Evolutionary conservation across 371 early-diverging fungal species (phyloP).

Genomic region (Parasitella parasitica): DNA sequence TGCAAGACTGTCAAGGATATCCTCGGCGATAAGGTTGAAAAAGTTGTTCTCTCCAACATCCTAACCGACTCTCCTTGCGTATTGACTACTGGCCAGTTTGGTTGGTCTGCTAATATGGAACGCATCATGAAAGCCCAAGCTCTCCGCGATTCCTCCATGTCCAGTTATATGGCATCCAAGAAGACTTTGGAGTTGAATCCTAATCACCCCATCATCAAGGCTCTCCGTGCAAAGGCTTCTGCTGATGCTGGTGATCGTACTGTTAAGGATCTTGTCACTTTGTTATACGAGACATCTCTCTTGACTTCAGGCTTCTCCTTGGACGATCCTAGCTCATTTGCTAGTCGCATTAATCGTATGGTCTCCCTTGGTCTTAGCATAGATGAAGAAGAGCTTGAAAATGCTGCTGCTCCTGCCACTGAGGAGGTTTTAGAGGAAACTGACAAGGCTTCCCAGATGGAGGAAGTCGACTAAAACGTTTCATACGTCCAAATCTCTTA

Average conservation of each 20-base stretch:
- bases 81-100: conserved; percentile 95
- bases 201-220: conserved; percentile 87
- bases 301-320: conserved; percentile 92
- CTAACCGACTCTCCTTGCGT: conserved; percentile 95
- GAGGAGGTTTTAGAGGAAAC: conserved; percentile 48
- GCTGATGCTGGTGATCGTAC: conserved; percentile 91
- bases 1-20: conserved; percentile 84
- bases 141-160: conserved; percentile 93
- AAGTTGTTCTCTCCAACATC: conserved; percentile 93
- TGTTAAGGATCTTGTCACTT: conserved; percentile 86
- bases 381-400: conserved; percentile 64
- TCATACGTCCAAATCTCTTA: not conserved
- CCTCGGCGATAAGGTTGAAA: conserved; percentile 97
- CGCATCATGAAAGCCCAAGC: conserved; percentile 99
- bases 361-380: conserved; percentile 91
- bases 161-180: conserved; percentile 96
- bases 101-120: conserved; percentile 99
- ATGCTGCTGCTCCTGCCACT: conserved; percentile 22
- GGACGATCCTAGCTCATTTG: conserved; percentile 88
- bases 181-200: conserved; percentile 98
- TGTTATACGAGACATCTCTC: conserved; percentile 89
- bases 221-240: conserved; percentile 84
- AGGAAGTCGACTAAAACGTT: conserved; percentile 83
- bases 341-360: conserved; percentile 94
- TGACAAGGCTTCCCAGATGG: conserved; percentile 86